Evolutionary conservation across 2,329 filamentous ascomycete species (phyloP).

Genomic region (Alternaria incomplexa): DNA sequence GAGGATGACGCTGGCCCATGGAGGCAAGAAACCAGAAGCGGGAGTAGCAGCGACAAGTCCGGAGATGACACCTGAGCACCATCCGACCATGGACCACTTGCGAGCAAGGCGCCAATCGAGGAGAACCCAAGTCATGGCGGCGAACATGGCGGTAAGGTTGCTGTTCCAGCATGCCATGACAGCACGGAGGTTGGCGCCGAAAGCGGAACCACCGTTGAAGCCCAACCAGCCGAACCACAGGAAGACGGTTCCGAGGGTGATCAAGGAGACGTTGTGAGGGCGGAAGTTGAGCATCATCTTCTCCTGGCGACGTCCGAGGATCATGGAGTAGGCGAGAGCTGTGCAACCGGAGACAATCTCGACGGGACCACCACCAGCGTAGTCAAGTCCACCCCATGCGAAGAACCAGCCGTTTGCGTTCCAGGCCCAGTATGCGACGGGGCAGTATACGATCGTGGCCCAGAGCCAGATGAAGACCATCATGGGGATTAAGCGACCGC

Average conservation of each 20-base stretch:
- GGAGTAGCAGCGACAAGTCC: slow-evolving; percentile 88
- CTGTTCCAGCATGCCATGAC: slow-evolving; percentile 99
- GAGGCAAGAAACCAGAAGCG: slow-evolving; percentile 77
- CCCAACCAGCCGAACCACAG: slow-evolving; percentile 99
- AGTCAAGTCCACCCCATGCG: slow-evolving; percentile 91
- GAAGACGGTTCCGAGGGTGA: slow-evolving; percentile 91
- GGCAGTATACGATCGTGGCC: slow-evolving; percentile 97
- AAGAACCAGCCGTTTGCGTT: slow-evolving; percentile 92
- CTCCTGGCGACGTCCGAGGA: slow-evolving; percentile 94
- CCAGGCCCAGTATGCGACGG: slow-evolving; percentile 96
- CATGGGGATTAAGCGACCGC: slow-evolving; percentile 87
- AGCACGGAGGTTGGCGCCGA: slow-evolving; percentile 91
- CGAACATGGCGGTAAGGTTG: slow-evolving; percentile 91
- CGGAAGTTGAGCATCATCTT: slow-evolving; percentile 99
- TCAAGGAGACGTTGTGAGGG: slow-evolving; percentile 96
- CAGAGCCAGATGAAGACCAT: slow-evolving; percentile 97
- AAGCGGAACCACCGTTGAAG: slow-evolving; percentile 96
- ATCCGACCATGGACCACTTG: slow-evolving; percentile 94
- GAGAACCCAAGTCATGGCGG: slow-evolving; percentile 88
- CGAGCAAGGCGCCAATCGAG: slow-evolving; percentile 93
- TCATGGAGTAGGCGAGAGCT: slow-evolving; percentile 92
- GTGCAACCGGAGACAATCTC: slow-evolving; percentile 95
- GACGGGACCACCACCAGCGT: slow-evolving; percentile 94
- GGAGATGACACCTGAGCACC: slow-evolving; percentile 88
- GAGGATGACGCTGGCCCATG: slow-evolving; percentile 67